Evolutionary conservation across 257 asterid species (phyloP).

Genomic region (Datura wrightii): DNA sequence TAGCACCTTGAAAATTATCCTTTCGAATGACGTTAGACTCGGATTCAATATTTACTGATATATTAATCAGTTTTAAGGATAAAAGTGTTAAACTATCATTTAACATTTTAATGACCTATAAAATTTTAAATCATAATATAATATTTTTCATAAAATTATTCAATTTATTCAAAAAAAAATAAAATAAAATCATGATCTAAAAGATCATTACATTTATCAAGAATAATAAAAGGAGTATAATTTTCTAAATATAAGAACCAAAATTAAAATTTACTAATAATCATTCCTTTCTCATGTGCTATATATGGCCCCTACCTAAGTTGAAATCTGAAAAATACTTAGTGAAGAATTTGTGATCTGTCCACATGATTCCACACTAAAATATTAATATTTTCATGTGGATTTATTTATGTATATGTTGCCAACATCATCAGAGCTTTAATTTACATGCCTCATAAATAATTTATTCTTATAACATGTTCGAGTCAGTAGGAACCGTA

Average conservation of each 20-base stretch:
- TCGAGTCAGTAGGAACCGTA: not conserved
- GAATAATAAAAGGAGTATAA: not conserved
- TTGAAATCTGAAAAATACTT: conserved; percentile 11
- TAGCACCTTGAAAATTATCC: too few species aligned
- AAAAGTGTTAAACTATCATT: too few species aligned
- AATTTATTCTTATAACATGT: not conserved
- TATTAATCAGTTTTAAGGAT: too few species aligned
- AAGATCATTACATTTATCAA: not conserved
- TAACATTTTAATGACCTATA: too few species aligned
- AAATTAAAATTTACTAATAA: not conserved
- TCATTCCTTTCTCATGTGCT: not conserved
- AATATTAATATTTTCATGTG: not conserved
- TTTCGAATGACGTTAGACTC: too few species aligned
- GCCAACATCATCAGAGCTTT: not conserved
- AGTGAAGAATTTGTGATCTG: not conserved
- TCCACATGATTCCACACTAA: conserved; percentile 1
- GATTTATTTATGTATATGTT: not conserved
- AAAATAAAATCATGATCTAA: too few species aligned
- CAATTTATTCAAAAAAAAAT: too few species aligned
- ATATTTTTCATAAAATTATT: too few species aligned
- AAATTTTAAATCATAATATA: too few species aligned
- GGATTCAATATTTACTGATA: too few species aligned
- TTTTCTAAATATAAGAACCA: not conserved
- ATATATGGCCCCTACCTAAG: conserved; percentile 6
- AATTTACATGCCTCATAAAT: not conserved